A percentile compares a stretch with the other conserved stretches of the same genome.
Evolutionary conservation across 2,329 filamentous ascomycete species (phyloP).

Genomic region (Dactylellina drechsleri): DNA sequence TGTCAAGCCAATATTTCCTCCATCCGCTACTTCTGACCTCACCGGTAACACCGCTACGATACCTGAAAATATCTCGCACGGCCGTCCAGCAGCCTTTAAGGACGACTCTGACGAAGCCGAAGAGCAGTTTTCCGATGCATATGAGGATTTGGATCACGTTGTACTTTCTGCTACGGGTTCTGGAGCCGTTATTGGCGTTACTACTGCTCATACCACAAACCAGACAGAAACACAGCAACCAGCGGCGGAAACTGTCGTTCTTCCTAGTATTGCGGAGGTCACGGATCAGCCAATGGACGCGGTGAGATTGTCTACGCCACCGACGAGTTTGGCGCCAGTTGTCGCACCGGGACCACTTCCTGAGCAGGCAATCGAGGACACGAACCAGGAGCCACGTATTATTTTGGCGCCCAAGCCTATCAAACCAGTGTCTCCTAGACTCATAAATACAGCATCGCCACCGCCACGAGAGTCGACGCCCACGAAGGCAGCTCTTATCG

Average conservation of each 20-base stretch:
- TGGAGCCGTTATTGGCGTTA: constrained; percentile 41
- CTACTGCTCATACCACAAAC: constrained; percentile 14
- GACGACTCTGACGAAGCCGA: constrained; percentile 45
- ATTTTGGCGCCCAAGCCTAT: constrained; percentile 48
- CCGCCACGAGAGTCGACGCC: constrained; percentile 5
- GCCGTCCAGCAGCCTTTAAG: constrained; percentile 35
- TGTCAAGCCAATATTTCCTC: constrained; percentile 46
- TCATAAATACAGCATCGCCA: constrained; percentile 34
- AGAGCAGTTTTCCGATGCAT: constrained; percentile 51
- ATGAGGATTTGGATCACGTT: constrained; percentile 49
- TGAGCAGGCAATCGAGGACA: constrained; percentile 31
- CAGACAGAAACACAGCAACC: constrained; percentile 1
- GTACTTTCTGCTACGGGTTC: constrained; percentile 44
- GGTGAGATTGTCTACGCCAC: constrained; percentile 17
- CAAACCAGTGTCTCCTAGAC: constrained; percentile 38
- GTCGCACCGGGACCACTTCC: constrained; percentile 26
- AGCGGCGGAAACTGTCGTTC: constrained; percentile 20
- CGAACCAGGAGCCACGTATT: constrained; percentile 4
- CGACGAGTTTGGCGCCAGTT: constrained; percentile 19
- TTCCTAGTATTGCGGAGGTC: constrained; percentile 41
- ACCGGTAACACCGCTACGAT: constrained; percentile 23
- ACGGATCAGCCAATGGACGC: constrained; percentile 30
- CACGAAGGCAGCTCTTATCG: constrained; percentile 1
- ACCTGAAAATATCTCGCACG: constrained; percentile 39
- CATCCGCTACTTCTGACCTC: constrained; percentile 17